A percentile compares a stretch with the other conserved stretches of the same genome.
These are phyloP conservation scores for Ceratocystis albifundus DNA, from an alignment of 2,329 filamentous ascomycete genomes.

Conservation along the genomic window DNA sequence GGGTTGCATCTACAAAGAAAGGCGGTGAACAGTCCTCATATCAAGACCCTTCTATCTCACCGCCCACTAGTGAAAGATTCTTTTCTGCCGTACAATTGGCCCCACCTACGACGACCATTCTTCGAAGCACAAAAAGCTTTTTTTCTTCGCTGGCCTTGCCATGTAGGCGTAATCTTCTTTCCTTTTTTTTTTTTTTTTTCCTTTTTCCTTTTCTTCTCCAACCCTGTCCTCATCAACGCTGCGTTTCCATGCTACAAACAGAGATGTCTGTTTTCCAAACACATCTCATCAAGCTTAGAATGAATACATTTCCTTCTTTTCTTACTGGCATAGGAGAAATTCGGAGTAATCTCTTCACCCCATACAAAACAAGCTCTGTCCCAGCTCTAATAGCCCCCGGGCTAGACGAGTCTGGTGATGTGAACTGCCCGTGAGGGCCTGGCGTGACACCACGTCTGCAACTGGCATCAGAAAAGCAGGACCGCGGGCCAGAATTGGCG, in stretches of 20 bases:
- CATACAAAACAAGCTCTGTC: slow-evolving; percentile 34
- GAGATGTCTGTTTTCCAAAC: slow-evolving; percentile 36
- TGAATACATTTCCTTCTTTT: slow-evolving; percentile 23
- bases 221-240: slow-evolving; percentile 80
- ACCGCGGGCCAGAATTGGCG: slow-evolving; percentile 18
- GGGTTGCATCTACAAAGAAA: background rate
- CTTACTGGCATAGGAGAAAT: slow-evolving; percentile 79
- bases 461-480: slow-evolving; percentile 87
- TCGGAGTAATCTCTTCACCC: slow-evolving; percentile 84
- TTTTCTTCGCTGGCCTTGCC: slow-evolving; percentile 15
- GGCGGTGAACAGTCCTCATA: background rate
- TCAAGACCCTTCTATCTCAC: background rate
- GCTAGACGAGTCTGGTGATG: slow-evolving; percentile 23
- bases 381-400: background rate
- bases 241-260: slow-evolving; percentile 90
- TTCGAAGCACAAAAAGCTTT: slow-evolving; percentile 15
- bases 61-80: background rate
- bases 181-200: slow-evolving; percentile 26
- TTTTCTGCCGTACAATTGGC: slow-evolving; percentile 13
- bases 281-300: slow-evolving; percentile 26
- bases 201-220: slow-evolving; percentile 36
- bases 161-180: background rate
- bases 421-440: slow-evolving; percentile 75
- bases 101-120: slow-evolving; percentile 16
- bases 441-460: slow-evolving; percentile 73